These are phyloP conservation scores for Pochonia chlamydosporia DNA, from an alignment of 2,329 filamentous ascomycete genomes.

Conservation along the genomic window DNA sequence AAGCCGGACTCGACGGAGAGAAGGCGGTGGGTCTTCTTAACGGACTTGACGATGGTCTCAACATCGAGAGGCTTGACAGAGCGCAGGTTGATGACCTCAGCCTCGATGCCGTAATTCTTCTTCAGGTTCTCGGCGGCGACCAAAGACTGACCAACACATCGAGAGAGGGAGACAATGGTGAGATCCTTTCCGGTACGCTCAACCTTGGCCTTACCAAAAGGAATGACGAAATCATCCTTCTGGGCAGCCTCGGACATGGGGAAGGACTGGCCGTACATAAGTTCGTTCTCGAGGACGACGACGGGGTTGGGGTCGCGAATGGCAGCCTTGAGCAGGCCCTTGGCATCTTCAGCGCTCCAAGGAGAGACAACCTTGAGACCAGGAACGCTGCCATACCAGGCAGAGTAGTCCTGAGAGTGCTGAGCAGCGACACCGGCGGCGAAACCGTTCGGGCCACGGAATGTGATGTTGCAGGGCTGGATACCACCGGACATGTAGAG, in stretches of 20 bases:
- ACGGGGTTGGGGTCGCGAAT: constrained; percentile 98
- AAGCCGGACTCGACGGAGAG: constrained; percentile 93
- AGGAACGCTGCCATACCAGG: constrained; percentile 98
- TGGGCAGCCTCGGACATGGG: constrained; percentile 96
- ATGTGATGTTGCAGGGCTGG: constrained; percentile 99
- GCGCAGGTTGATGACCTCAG: constrained; percentile 95
- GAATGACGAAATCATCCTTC: constrained; percentile 92
- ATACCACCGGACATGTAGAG: constrained; percentile 99
- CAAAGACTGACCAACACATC: constrained; percentile 89
- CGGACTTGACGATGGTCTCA: constrained; percentile 89
- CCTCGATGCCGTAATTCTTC: constrained; percentile 93
- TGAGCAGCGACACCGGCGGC: constrained; percentile 91
- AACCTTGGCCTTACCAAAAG: constrained; percentile 98
- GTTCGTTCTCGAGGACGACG: constrained; percentile 82
- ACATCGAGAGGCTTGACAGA: constrained; percentile 96
- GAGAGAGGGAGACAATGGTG: constrained; percentile 90
- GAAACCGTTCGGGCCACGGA: constrained; percentile 98
- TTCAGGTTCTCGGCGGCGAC: constrained; percentile 85
- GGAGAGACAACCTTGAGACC: constrained; percentile 95
- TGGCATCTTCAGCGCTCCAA: constrained; percentile 96
- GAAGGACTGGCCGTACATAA: constrained; percentile 90
- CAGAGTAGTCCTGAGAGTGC: constrained; percentile 98
- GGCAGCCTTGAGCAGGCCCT: constrained; percentile 94
- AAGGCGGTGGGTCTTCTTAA: constrained; percentile 96
- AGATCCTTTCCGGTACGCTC: constrained; percentile 94